Evolutionary conservation across 2,329 filamentous ascomycete genomes (phyloP), one percentile per base, ranked within the genome.

Genomic region (Furcasterigmium furcatum): DNA sequence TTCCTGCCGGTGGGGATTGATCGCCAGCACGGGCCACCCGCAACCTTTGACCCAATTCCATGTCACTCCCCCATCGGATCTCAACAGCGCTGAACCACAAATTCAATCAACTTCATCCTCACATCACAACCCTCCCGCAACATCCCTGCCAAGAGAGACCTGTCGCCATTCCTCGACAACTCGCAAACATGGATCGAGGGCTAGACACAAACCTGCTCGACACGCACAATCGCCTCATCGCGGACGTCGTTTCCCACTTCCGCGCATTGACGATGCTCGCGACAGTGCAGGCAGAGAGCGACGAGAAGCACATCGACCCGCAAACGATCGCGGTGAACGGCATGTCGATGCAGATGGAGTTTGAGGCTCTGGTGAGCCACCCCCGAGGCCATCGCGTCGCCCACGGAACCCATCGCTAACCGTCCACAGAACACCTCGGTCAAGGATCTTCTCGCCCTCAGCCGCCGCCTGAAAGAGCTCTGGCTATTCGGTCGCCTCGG

Each of bases 261-360:
- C 66, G 67, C 46, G 64, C 63, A 24, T 65, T 73, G 39, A 69
- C 70, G 58, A 65, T 68, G 60, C 61, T 71, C 12, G 66, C 68
- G 41, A 72, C 70, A 24, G 62, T 67, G 32, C 69, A 71, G 32
- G 67, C 66, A 16, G 62, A 68, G 20, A 65, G 59, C 40, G 68
- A 70, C 46, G 44, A 46, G 27, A 48, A 47, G 32, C 67, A 63
- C 45, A 63, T 64, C 47, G 68, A 66, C 45, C 67, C 68, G 0
- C 64, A 71, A 43, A 61, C 65, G 49, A 66, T 71, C 46, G 66
- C 69, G 41, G 68, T 72, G 24, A 61, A 65, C 5, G 65, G 68
- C 36, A 65, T 73, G 24, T 67, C 68, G 30, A 70, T 72, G 60
- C 68, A 70, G 56, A 66, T 69, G 54, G 69, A 72, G 43, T 73